phyloP scores from a whole-genome alignment of 2,329 filamentous ascomycete genomes.

The Neonectria neomacrospora region DNA sequence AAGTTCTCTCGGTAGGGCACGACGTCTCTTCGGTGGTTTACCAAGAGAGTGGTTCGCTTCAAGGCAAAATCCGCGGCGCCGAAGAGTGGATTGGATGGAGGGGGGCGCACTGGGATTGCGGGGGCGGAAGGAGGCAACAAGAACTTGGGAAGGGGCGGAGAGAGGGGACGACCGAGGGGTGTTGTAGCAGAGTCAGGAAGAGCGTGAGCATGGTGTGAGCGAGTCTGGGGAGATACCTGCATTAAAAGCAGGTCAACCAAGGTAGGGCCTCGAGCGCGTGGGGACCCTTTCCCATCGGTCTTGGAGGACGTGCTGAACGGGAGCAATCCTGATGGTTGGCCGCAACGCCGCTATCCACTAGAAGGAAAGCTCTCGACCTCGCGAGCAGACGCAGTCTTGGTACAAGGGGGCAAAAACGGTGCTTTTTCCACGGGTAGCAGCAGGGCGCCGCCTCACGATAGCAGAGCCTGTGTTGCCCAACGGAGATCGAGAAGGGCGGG shows the following conservation, averaged over 20 bases:
- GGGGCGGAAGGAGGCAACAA: constrained; percentile 44
- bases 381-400: constrained; percentile 34
- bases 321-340: constrained; percentile 39
- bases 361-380: constrained; percentile 22
- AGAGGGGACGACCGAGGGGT: constrained; percentile 43
- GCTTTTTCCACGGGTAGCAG: constrained; percentile 39
- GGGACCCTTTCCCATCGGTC: constrained; percentile 1
- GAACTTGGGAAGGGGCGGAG: constrained; percentile 37
- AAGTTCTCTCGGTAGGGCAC: constrained; percentile 36
- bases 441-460: constrained; percentile 42
- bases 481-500: constrained; percentile 38
- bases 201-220: constrained; percentile 41
- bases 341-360: constrained; percentile 36
- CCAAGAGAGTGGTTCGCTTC: constrained; percentile 46
- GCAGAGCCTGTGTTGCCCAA: constrained; percentile 21
- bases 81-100: constrained; percentile 40
- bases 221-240: constrained; percentile 45
- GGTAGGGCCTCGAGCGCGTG: constrained; percentile 18
- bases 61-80: constrained; percentile 41
- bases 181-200: constrained; percentile 44
- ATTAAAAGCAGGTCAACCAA: constrained; percentile 43
- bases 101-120: constrained; percentile 38
- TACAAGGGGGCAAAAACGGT: constrained; percentile 28
- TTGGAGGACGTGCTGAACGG: constrained; percentile 24
- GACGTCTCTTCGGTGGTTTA: constrained; percentile 39